Evolutionary conservation across 352 stramenopile species (phyloP).

Genomic region (Phytophthora macrochlamydospora): DNA sequence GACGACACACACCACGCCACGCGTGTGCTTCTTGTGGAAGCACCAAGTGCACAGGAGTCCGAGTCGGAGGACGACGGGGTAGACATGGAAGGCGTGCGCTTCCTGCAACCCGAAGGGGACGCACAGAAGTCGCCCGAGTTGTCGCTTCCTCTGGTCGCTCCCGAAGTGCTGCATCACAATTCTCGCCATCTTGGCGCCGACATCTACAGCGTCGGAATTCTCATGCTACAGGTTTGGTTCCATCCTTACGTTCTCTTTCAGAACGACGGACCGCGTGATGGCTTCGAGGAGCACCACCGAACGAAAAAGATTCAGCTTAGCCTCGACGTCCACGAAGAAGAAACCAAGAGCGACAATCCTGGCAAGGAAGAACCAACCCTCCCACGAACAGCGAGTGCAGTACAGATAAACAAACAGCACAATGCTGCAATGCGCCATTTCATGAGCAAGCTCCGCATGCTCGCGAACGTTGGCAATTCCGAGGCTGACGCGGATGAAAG

Average conservation of each 20-base stretch:
- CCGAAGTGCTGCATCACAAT: conserved; percentile 48
- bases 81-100: conserved; percentile 38
- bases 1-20: conserved; percentile 29
- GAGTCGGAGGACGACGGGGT: conserved; percentile 34
- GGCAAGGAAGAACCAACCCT: conserved; percentile 17
- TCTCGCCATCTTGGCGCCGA: conserved; percentile 44
- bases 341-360: conserved; percentile 8
- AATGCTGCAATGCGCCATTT: conserved; percentile 51
- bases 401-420: conserved; percentile 38
- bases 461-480: conserved; percentile 31
- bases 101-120: conserved; percentile 32
- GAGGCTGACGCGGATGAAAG: conserved; percentile 40
- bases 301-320: conserved; percentile 21
- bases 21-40: conserved; percentile 23
- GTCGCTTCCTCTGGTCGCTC: conserved; percentile 49
- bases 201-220: conserved; percentile 64
- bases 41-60: conserved; percentile 4
- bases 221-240: conserved; percentile 68
- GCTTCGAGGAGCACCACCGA: conserved; percentile 15
- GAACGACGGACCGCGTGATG: conserved; percentile 26
- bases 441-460: conserved; percentile 52
- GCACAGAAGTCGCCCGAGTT: conserved; percentile 13
- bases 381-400: conserved; percentile 25
- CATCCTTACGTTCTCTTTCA: conserved; percentile 46
- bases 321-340: conserved; percentile 20